These are phyloP conservation scores for Lactarius psammicola DNA, from an alignment of 768 basidiomycete species.

Conservation along the genomic window DNA sequence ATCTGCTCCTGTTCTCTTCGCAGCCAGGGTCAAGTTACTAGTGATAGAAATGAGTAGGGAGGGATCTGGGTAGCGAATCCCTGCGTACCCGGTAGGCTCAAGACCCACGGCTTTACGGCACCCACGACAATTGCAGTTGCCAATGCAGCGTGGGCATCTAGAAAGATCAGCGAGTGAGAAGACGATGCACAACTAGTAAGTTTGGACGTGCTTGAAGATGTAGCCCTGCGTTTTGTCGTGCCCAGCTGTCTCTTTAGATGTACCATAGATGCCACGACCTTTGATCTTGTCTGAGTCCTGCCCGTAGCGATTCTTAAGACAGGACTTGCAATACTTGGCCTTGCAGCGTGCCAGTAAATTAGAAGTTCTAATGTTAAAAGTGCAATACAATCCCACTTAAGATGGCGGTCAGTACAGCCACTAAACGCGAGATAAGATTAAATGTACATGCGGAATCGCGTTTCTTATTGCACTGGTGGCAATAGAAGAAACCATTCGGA, in stretches of 20 bases:
- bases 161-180: constrained; percentile 18
- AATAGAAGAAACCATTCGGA: constrained; percentile 49
- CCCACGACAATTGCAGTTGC: constrained; percentile 61
- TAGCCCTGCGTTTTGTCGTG: constrained; percentile 40
- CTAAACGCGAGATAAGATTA: background rate
- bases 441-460: constrained; percentile 50
- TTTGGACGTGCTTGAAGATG: constrained; percentile 49
- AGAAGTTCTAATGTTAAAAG: constrained; percentile 32
- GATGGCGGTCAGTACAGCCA: constrained; percentile 9
- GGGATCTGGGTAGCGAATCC: background rate
- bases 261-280: constrained; percentile 19
- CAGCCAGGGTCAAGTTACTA: constrained; percentile 42
- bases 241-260: constrained; percentile 29
- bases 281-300: constrained; percentile 47
- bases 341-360: constrained; percentile 47
- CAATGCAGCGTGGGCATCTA: constrained; percentile 70
- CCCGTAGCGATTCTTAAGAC: constrained; percentile 68
- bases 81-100: constrained; percentile 54
- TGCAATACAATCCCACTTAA: constrained; percentile 42
- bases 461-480: constrained; percentile 72
- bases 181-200: constrained; percentile 10
- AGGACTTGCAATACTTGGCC: constrained; percentile 60
- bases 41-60: background rate
- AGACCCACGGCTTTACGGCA: constrained; percentile 67
- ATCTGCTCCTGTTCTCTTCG: constrained; percentile 40